phyloP scores from a whole-genome alignment of 2,329 filamentous ascomycete genomes.

The Sarocladiaceae sp. region DNA sequence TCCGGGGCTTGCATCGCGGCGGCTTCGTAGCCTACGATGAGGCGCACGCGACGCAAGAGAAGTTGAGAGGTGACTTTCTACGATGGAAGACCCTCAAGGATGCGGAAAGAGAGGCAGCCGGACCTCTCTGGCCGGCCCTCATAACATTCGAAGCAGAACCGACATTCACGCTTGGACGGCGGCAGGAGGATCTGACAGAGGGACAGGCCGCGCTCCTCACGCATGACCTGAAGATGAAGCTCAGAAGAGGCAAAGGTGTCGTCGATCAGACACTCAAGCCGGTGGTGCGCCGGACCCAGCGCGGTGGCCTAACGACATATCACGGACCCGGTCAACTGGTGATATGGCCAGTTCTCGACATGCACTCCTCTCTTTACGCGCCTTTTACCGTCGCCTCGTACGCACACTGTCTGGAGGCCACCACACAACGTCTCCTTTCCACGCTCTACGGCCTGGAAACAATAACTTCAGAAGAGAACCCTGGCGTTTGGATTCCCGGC shows the following conservation, averaged over 20 bases:
- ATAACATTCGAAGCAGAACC: constrained; percentile 78
- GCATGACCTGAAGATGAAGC: constrained; percentile 30
- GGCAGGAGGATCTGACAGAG: constrained; percentile 52
- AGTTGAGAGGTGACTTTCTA: constrained; percentile 8
- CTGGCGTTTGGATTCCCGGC: constrained; percentile 71
- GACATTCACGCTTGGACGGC: constrained; percentile 84
- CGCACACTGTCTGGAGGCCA: constrained; percentile 70
- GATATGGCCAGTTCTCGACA: constrained; percentile 85
- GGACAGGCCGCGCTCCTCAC: constrained; percentile 39
- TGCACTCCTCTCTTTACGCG: constrained; percentile 52
- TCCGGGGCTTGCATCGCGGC: constrained; percentile 4
- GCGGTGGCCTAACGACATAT: constrained; percentile 89
- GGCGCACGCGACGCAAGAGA: constrained; percentile 23
- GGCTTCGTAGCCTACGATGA: constrained; percentile 24
- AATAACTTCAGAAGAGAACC: constrained; percentile 60
- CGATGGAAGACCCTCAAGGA: constrained; percentile 19
- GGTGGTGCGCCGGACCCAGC: constrained; percentile 62
- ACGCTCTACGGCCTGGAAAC: constrained; percentile 52
- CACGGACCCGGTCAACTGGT: constrained; percentile 91
- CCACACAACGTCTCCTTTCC: constrained; percentile 60
- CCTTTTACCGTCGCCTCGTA: constrained; percentile 67
- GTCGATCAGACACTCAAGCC: constrained; percentile 36
- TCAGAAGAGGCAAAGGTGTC: constrained; percentile 16
- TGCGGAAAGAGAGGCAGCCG: constrained; percentile 10
- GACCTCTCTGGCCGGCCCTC: constrained; percentile 54